Conservation (phyloP, 2,329 filamentous ascomycete genomes). For the Chrysoporthe cubensis region DNA sequence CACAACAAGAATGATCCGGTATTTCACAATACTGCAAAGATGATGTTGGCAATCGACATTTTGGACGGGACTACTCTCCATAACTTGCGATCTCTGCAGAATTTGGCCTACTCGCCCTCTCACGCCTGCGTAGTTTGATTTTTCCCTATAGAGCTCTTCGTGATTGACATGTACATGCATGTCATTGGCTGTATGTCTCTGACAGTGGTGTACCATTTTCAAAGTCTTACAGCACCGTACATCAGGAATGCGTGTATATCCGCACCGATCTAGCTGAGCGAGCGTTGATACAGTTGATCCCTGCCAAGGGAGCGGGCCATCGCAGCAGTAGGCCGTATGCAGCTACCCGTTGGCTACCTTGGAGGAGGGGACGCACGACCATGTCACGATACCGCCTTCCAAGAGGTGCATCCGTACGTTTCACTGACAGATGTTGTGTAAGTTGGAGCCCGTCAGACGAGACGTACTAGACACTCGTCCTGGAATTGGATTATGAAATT, state of each 20-base stretch:
- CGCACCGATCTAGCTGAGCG: constrained; percentile 14
- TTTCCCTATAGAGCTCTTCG: background rate
- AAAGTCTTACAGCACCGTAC: constrained; percentile 10
- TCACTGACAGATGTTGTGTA: constrained; percentile 24
- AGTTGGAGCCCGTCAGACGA: constrained; percentile 5
- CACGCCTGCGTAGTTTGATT: background rate
- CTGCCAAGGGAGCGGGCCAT: constrained; percentile 6
- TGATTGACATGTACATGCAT: background rate
- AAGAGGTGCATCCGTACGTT: constrained; percentile 11
- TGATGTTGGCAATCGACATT: background rate
- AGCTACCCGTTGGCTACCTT: constrained; percentile 21
- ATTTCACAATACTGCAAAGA: background rate
- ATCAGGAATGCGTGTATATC: constrained; percentile 6
- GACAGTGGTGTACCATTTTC: constrained; percentile 1
- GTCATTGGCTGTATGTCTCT: constrained; percentile 6
- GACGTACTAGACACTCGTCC: background rate
- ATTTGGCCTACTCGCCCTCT: too few species aligned
- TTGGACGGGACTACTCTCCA: background rate
- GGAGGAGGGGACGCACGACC: constrained; percentile 2
- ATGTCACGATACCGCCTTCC: constrained; percentile 18
- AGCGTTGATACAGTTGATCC: constrained; percentile 7
- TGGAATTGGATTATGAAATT: background rate
- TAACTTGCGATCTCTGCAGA: background rate
- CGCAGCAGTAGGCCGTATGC: constrained; percentile 13
- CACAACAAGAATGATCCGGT: background rate